Evolutionary conservation across 2,329 filamentous ascomycete genomes (phyloP).

Genomic region (Hyphodiscus sp.): DNA sequence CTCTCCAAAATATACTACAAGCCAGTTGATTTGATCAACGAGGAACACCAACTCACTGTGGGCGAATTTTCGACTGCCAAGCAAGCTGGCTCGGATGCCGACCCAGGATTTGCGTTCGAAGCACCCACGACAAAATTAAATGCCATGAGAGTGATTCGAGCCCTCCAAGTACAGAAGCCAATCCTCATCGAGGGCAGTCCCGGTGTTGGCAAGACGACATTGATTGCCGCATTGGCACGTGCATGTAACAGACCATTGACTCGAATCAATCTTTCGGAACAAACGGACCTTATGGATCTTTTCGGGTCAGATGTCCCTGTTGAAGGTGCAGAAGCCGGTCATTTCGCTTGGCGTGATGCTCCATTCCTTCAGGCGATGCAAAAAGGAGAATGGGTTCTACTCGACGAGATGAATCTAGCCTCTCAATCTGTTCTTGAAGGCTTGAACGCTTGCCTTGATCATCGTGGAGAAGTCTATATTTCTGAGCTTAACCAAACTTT

Average conservation of each 20-base stretch:
- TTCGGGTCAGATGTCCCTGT: constrained; percentile 96
- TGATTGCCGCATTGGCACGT: constrained; percentile 77
- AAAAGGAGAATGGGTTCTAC: constrained; percentile 87
- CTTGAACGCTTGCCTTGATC: constrained; percentile 91
- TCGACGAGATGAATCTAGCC: constrained; percentile 98
- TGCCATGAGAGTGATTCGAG: constrained; percentile 82
- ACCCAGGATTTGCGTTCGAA: constrained; percentile 68
- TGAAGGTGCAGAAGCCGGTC: constrained; percentile 83
- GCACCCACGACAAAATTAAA: constrained; percentile 88
- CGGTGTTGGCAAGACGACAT: constrained; percentile 95
- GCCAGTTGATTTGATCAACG: constrained; percentile 51
- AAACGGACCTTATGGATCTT: constrained; percentile 94
- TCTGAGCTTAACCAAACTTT: constrained; percentile 94
- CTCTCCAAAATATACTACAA: constrained; percentile 59
- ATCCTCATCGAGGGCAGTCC: constrained; percentile 93
- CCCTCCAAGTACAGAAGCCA: constrained; percentile 81
- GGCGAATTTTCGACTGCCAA: constrained; percentile 68
- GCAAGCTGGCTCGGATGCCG: constrained; percentile 40
- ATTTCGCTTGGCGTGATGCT: constrained; percentile 92
- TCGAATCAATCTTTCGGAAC: constrained; percentile 93
- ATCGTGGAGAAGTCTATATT: constrained; percentile 91
- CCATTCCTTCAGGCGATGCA: constrained; percentile 97
- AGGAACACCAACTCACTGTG: constrained; percentile 52
- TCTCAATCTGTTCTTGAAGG: constrained; percentile 96
- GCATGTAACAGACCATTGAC: constrained; percentile 77